Evolutionary conservation across 129 eudicot genomes (phyloP).

Genomic region (Sambucus nigra): DNA sequence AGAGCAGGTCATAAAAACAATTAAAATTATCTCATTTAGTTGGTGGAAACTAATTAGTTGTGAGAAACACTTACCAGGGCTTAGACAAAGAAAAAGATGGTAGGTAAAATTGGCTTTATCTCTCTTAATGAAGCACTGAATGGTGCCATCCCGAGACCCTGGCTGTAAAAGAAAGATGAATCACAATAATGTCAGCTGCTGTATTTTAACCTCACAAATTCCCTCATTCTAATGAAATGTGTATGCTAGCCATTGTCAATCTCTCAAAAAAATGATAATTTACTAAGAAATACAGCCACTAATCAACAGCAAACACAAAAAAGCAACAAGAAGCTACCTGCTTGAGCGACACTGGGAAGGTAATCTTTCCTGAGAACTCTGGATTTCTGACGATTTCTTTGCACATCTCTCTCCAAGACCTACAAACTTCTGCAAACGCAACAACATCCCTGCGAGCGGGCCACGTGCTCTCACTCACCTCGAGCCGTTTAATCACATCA

Average conservation of each 20-base stretch:
- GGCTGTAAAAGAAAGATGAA: conserved; percentile 47
- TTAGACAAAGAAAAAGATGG: conserved; percentile 74
- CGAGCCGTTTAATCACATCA: conserved; percentile 82
- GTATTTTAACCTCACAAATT: background rate
- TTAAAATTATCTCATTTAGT: background rate
- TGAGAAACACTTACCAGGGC: conserved; percentile 46
- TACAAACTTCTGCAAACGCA: conserved; percentile 85
- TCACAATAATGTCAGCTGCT: background rate
- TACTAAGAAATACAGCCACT: background rate
- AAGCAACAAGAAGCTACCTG: conserved; percentile 37
- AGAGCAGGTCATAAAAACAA: background rate
- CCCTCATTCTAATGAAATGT: background rate
- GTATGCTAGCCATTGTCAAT: background rate
- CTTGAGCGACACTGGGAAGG: conserved; percentile 81
- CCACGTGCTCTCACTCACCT: conserved; percentile 81
- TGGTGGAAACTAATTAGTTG: background rate
- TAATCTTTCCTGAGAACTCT: conserved; percentile 69
- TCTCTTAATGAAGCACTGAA: conserved; percentile 89
- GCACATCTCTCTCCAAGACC: conserved; percentile 92
- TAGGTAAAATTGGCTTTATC: conserved; percentile 70
- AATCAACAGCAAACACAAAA: conserved; percentile 5
- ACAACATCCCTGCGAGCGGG: conserved; percentile 82
- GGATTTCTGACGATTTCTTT: conserved; percentile 65
- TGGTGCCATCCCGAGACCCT: conserved; percentile 70
- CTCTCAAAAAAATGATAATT: background rate